Base-by-base conservation (phyloP, 2,329 filamentous ascomycete species). In the Stachybotrys echinatus region DNA sequence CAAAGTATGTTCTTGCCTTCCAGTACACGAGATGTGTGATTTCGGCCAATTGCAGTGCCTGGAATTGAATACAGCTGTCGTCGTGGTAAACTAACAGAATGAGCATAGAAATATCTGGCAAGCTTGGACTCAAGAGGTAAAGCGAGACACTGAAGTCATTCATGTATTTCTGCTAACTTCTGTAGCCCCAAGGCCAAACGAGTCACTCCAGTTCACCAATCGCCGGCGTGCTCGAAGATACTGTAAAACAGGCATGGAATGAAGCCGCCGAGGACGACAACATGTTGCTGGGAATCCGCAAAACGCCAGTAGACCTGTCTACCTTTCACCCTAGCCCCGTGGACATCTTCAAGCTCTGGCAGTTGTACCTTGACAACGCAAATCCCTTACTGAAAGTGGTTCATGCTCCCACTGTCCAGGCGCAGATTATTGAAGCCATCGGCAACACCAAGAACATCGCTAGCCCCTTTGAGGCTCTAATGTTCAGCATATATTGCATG, bases 301-400 rank as follows among this genome's bases (percentile, higher is more conserved):
- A 65, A 18, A 57, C 63, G 20, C 51, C 54, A 4, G 57, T 76
- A n/a, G 67, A 78, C 52, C 60, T 84, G 1, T 69, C 72, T 4
- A 63, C 68, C 2, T 55, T 83, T 0, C 84, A 87, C 22, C 75
- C 75, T 0, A 58, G 68, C 0, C 67, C 69, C 0, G 64, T 68
- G 2, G 66, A 74, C 0, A 73, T 77, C 6, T 74, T 79, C 50
- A 61, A 65, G 20, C 63, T 80, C 1, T 85, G 81, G 80, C 79
- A 84, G 58, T 64, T 75, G 0, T 85, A 79, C 53, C 62, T 84
- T 0, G 73, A 82, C 23, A 81, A 81, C 39, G 74, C 84, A 47
- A 71, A 84, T 53, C 80, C 81, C 0, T 54, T 85, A 2, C 62
- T 83, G 17, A 83, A 81, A 48, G 68, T 84, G 27, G 77, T 77